Conservation (phyloP, 352 stramenopile genomes). For the Globisporangium solare region DNA sequence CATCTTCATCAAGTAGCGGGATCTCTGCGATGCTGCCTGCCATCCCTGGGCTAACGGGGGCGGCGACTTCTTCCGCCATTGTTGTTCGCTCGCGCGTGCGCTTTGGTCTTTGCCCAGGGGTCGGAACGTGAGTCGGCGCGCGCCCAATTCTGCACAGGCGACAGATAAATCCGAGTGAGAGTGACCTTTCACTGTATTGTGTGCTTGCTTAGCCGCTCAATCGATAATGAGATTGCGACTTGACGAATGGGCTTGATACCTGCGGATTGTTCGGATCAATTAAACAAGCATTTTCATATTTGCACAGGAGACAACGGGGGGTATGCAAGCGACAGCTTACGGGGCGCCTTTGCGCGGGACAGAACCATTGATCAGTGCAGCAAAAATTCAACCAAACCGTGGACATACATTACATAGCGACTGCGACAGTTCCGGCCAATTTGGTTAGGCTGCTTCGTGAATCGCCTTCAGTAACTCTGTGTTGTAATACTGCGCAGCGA, state of each 20-base stretch:
- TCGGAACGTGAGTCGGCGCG: background rate
- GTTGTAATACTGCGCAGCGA: constrained; percentile 68
- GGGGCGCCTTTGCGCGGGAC: no score
- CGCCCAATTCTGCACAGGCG: background rate
- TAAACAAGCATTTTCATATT: no score
- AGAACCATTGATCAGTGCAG: background rate
- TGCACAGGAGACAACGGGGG: no score
- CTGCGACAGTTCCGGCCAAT: background rate
- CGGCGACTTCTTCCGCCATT: constrained; percentile 2
- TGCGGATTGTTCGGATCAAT: no score
- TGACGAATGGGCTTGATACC: no score
- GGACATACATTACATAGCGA: constrained; percentile 4
- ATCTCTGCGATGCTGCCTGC: background rate
- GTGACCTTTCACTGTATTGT: constrained; percentile 10
- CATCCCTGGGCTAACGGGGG: background rate
- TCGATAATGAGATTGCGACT: background rate
- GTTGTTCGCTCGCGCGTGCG: background rate
- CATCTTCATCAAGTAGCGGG: constrained; percentile 13
- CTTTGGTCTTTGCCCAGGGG: background rate
- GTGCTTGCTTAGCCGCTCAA: background rate
- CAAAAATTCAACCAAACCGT: background rate
- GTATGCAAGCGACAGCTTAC: no score
- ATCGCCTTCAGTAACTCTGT: constrained; percentile 50
- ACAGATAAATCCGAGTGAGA: background rate
- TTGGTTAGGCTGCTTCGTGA: constrained; percentile 20